Conservation (phyloP, 768 basidiomycete species). For the Pleurotus pulmonarius region DNA sequence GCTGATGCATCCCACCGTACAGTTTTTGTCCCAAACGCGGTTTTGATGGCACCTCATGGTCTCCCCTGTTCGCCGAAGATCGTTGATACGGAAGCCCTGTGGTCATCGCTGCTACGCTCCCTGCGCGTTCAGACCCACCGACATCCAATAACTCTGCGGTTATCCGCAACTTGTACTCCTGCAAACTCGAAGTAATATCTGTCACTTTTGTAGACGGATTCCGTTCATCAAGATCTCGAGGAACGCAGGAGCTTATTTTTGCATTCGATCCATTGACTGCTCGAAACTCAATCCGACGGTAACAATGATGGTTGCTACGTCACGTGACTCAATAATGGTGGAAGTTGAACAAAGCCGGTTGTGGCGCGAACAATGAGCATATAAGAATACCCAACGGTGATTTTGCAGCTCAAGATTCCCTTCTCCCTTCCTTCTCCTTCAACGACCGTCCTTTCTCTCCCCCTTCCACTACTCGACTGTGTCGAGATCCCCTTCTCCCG, state of each 20-base stretch:
- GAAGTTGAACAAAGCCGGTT: not conserved
- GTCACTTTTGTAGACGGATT: not conserved
- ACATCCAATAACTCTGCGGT: too few species aligned
- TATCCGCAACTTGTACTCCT: too few species aligned
- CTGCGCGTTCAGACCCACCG: too few species aligned
- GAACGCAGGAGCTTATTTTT: not conserved
- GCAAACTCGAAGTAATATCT: too few species aligned
- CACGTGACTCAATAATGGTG: conserved; percentile 1
- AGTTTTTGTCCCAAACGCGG: too few species aligned
- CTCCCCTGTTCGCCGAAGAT: too few species aligned
- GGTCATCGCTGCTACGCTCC: too few species aligned
- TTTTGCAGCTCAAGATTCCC: not conserved
- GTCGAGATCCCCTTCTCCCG: not conserved
- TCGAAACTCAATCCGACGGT: not conserved
- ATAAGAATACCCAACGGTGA: conserved; percentile 1
- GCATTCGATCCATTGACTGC: not conserved
- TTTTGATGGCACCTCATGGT: too few species aligned
- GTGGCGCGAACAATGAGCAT: not conserved
- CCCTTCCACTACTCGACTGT: conserved; percentile 3
- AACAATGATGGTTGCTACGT: conserved; percentile 3
- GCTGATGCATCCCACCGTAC: not conserved
- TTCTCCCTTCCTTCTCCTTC: not conserved
- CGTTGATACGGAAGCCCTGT: too few species aligned
- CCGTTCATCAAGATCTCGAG: not conserved
- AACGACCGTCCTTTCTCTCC: not conserved